Evolutionary conservation across 306 rosid genomes (phyloP), one percentile per base, ranked within the genome.

Genomic region (Ormosia emarginata): DNA sequence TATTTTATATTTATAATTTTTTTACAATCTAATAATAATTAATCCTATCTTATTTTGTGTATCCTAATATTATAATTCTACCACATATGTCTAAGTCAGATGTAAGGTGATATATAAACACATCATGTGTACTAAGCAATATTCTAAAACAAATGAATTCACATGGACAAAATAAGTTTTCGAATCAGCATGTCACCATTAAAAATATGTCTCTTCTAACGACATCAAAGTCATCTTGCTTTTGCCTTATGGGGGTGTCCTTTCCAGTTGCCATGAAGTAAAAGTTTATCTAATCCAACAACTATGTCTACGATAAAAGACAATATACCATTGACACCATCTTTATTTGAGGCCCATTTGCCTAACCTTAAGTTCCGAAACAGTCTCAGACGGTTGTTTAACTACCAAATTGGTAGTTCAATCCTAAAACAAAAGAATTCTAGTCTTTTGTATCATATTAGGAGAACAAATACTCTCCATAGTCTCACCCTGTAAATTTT

Each of bases 281-380:
- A 61, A 30, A 68, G 77, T 68, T 33, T 79, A 79, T 79, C 78
- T 79, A 70, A 79, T 79, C 63, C 18, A 62, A 33, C 36, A 37
- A 71, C 64, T 7, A 8, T 47, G 63, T 59, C 78, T 80, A 58
- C 79, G 13, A 70, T 46, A 71, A 59, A 71, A 34, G 83, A 80
- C 55, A 71, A 59, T 47, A 1, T 37, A 78, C 32, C 17, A 53
- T 4, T 39, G 41, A 6, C 11, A 43, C 36, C 4, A 17, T 67
- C 74, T 7, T 37, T 62, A 59, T 39, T 50, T 52, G 2, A 9
- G 66, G 46, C 74, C 74, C 39, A 81, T 37, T 62, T 72, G 41
- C 84, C 79, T 62, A 81, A 81, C 36, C n/a, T 37, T 24, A 32
- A 30, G 79, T 81, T 81, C 8, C 74, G 55, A 50, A 63, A 36